A percentile compares a stretch with the other conserved stretches of the same genome.
These are phyloP conservation scores for Sicyos edulis DNA, from an alignment of 306 rosid genomes.

Conservation along the genomic window DNA sequence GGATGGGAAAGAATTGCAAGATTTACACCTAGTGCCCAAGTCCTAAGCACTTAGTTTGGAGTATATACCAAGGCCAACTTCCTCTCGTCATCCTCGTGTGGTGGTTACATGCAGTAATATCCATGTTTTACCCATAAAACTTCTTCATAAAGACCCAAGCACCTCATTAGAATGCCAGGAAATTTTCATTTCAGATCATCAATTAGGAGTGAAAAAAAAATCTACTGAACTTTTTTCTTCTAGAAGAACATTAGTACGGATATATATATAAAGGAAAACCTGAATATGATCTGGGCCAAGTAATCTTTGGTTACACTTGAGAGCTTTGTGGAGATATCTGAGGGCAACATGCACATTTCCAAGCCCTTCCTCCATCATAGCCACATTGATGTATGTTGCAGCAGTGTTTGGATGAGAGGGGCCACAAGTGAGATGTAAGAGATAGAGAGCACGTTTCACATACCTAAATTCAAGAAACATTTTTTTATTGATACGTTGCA, in stretches of 20 bases:
- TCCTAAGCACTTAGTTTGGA: not conserved
- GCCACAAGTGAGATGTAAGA: constrained; percentile 94
- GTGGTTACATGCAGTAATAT: too few relatives aligned
- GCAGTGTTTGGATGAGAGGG: constrained; percentile 99
- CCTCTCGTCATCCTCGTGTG: not conserved
- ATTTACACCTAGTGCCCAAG: not conserved
- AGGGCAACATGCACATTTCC: constrained; percentile 97
- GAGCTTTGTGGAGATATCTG: constrained; percentile 96
- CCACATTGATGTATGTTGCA: constrained; percentile 96
- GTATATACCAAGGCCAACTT: not conserved
- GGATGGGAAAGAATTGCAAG: not conserved
- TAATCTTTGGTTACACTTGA: constrained; percentile 87
- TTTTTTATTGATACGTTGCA: not conserved
- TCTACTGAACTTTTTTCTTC: not conserved
- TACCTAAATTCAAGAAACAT: constrained; percentile 45
- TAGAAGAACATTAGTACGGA: too few relatives aligned
- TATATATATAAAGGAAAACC: too few relatives aligned
- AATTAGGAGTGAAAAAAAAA: not conserved
- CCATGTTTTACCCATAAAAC: not conserved
- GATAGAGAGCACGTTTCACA: constrained; percentile 95
- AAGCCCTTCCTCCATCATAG: constrained; percentile 99
- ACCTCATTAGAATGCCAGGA: not conserved
- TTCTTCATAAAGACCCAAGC: not conserved
- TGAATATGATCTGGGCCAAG: constrained; percentile 97
- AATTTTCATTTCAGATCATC: not conserved